Percentiles rank a stretch among this genome's conserved stretches.
Evolutionary conservation across 176 grass and related monocot species (phyloP).

Genomic region (Triticum dicoccoides): DNA sequence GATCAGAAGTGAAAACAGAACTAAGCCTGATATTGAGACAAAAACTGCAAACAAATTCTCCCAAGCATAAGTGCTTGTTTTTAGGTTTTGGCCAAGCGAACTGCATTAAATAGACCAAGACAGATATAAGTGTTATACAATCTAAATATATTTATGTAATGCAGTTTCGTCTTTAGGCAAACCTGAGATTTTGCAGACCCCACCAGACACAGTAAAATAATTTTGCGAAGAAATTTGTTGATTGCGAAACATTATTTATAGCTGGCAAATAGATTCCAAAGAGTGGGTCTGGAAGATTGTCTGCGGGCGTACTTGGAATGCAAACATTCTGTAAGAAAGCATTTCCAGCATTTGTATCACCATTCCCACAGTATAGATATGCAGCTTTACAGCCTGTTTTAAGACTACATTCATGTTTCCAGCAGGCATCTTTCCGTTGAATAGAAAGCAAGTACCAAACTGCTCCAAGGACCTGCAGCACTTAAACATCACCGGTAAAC

Average conservation of each 20-base stretch:
- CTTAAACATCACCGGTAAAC: background rate
- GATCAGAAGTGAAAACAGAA: slow-evolving; percentile 89
- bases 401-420: slow-evolving; percentile 41
- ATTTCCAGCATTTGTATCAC: background rate
- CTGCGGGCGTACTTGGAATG: background rate
- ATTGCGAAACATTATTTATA: slow-evolving; percentile 52
- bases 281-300: slow-evolving; percentile 12
- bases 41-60: slow-evolving; percentile 83
- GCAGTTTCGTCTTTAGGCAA: background rate
- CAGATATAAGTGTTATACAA: background rate
- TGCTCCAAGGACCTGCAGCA: slow-evolving; percentile 75
- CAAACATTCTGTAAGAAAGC: slow-evolving; percentile 16
- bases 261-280: slow-evolving; percentile 68
- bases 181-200: slow-evolving; percentile 95
- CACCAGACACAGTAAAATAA: slow-evolving; percentile 97
- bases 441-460: slow-evolving; percentile 90
- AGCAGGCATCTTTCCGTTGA: slow-evolving; percentile 77
- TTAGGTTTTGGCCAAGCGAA: slow-evolving; percentile 83
- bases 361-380: slow-evolving; percentile 54
- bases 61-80: slow-evolving; percentile 72
- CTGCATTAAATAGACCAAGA: slow-evolving; percentile 49
- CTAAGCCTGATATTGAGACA: slow-evolving; percentile 79
- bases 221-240: slow-evolving; percentile 63
- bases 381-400: background rate
- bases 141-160: slow-evolving; percentile 5